Evolutionary conservation across 2,329 filamentous ascomycete species (phyloP), one percentile per base, ranked within the genome.

Genomic region (Ophiosphaerella korrae): DNA sequence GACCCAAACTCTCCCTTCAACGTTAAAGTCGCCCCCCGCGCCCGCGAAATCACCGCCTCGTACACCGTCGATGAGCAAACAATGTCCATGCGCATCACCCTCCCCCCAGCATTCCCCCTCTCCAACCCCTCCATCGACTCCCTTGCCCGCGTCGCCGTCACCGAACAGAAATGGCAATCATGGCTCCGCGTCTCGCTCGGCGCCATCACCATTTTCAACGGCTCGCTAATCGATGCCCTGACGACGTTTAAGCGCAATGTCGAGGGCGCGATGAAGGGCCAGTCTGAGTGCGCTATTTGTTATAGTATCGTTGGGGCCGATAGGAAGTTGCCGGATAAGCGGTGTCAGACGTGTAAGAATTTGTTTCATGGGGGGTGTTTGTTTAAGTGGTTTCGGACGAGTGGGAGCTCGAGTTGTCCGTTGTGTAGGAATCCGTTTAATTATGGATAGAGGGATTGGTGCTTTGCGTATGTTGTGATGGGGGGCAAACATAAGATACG

Each of bases 361-460:
- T 78, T 89, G 45, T 99, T 97, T 79, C 94, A 99, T 75, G 84
- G 88, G 1, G 84, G 84, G 2, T 99, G 94, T 76, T 75, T 99
- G 75, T 96, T 91, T 78, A 92, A 93, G 76, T 99, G 94, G 94
- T 97, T 99, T 80, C 89, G 90, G 80, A 93, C 83, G 64, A 96
- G 92, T 71, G 95, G 90, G 74, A 88, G 90, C 67, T 94, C 89
- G 66, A 93, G 88, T 42, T 99, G 94, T 74, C 94, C 94, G 41
- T 78, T 99, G 58, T 99, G 94, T 75, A 83, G 94, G 64, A 96
- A 95, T 71, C 87, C 89, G 18, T 97, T 97, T 72, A 83, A 83
- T 58, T 86, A 85, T 74, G 80, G 78, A 8, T 72, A 64, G 45
- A 16, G 7, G 38, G 3, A 23, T 13, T 29, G 38, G 12, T n/a